Evolutionary conservation across 2,329 filamentous ascomycete species (phyloP), one percentile per base, ranked within the genome.

Genomic region (Penicillium sclerotiorum): DNA sequence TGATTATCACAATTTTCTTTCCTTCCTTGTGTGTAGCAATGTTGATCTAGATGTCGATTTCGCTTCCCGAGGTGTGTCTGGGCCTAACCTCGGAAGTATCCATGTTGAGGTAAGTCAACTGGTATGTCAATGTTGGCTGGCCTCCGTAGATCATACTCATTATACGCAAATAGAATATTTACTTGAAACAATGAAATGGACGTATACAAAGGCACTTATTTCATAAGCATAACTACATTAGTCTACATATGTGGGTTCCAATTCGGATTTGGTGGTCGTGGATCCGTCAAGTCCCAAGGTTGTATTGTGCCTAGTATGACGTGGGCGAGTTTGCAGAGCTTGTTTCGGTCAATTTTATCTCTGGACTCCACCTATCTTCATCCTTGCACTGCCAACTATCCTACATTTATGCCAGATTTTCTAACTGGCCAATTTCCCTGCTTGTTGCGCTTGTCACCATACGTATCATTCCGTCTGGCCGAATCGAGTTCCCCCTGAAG

Each of bases 401-500:
- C 25, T 28, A 8, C 9, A 28, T 28, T n/a, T 28, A 28, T 28
- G 9, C 9, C 25, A 28, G 6, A 3, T 28, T 13, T 11, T 13
- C 25, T 28, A 13, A 28, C 13, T 28, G 25, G 25, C 9, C 13
- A 8, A 28, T 28, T 28, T 28, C 25, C 13, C 9, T 28, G 13
- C 6, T 42, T 22, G 11, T 15, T 15, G 20, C 32, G 27, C n/a
- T 27, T 8, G 12, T 17, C 18, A 5, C 30, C 25, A 8, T 3
- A 45, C 28, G 12, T 17, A 13, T 51, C 20, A 15, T 18, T 43
- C 33, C 35, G 28, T 35, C 43, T 38, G 39, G 20, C 47, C 22
- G 17, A 17, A 17, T 33, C 37, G 33, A 32, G 25, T 21, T n/a
- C n/a, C n/a, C 15, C 47, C 39, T 52, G 32, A 52, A 54, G 49